Evolutionary conservation across 768 basidiomycete genomes (phyloP).

Genomic region (Xanthoconium purpureum): DNA sequence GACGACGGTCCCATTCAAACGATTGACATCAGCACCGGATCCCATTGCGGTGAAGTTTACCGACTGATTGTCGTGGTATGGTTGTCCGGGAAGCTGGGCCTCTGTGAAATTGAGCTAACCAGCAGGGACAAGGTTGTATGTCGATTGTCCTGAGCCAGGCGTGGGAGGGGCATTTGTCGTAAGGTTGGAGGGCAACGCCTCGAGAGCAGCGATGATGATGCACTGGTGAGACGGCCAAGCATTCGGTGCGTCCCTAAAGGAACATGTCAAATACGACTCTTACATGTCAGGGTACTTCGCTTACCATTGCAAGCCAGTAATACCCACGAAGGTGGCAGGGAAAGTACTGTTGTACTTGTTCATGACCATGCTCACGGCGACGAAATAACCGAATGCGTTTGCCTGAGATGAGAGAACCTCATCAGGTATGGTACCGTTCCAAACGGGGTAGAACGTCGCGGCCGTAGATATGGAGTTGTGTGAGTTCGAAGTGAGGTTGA

Average conservation of each 20-base stretch:
- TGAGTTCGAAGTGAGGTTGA: slow-evolving; percentile 65
- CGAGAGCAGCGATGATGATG: slow-evolving; percentile 74
- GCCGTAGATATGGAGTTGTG: slow-evolving; percentile 65
- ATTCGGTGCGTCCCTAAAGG: slow-evolving; percentile 76
- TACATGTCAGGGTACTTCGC: slow-evolving; percentile 1
- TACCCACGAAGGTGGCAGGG: slow-evolving; percentile 71
- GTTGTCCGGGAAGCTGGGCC: slow-evolving; percentile 66
- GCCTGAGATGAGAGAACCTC: slow-evolving; percentile 54
- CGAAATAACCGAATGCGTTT: slow-evolving; percentile 70
- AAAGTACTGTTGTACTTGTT: slow-evolving; percentile 86
- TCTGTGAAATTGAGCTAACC: slow-evolving; percentile 85
- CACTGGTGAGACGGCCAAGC: slow-evolving; percentile 86
- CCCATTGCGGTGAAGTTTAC: slow-evolving; percentile 52
- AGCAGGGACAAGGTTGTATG: slow-evolving; percentile 65
- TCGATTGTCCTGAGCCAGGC: slow-evolving; percentile 48
- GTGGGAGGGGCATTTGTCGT: slow-evolving; percentile 55
- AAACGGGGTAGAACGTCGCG: slow-evolving; percentile 80
- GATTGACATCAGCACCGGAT: slow-evolving; percentile 59
- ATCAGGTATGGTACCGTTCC: slow-evolving; percentile 80
- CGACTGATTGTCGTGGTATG: slow-evolving; percentile 34
- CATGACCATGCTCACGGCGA: slow-evolving; percentile 70
- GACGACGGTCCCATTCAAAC: slow-evolving; percentile 48
- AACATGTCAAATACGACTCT: neutral
- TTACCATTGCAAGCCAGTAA: slow-evolving; percentile 78
- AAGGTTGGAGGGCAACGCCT: slow-evolving; percentile 68